phyloP scores from a whole-genome alignment of 768 basidiomycete genomes.

The Lactifluus rugatus region DNA sequence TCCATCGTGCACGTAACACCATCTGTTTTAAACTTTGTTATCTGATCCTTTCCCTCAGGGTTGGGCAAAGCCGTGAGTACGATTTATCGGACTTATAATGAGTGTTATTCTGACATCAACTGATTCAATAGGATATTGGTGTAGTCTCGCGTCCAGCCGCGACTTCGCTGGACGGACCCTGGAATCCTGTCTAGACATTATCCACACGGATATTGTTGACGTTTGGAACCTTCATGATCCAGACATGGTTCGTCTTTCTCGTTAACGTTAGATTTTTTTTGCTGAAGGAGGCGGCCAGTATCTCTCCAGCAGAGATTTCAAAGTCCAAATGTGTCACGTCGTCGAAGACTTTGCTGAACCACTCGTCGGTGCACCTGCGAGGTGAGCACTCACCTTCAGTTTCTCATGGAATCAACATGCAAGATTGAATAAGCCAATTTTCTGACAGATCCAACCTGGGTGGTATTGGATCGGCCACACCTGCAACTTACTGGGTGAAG shows the following conservation, averaged over 20 bases:
- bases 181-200: background rate
- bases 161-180: background rate
- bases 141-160: background rate
- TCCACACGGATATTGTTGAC: background rate
- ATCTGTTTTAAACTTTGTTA: background rate
- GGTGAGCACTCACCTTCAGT: background rate
- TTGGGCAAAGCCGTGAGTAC: slow-evolving; percentile 3
- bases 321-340: background rate
- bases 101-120: background rate
- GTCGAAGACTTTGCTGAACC: slow-evolving; percentile 1
- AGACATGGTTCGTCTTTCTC: background rate
- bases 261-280: background rate
- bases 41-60: background rate
- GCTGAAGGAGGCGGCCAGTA: background rate
- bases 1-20: slow-evolving; percentile 1
- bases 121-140: slow-evolving; percentile 5
- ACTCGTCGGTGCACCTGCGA: too few species aligned
- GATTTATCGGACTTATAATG: background rate
- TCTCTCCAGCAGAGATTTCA: background rate
- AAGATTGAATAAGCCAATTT: background rate
- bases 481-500: too few species aligned
- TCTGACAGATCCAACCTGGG: background rate
- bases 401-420: background rate
- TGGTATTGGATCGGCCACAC: background rate
- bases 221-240: background rate